Evolutionary conservation across 129 eudicot genomes (phyloP).

Genomic region (Lonicera japonica): DNA sequence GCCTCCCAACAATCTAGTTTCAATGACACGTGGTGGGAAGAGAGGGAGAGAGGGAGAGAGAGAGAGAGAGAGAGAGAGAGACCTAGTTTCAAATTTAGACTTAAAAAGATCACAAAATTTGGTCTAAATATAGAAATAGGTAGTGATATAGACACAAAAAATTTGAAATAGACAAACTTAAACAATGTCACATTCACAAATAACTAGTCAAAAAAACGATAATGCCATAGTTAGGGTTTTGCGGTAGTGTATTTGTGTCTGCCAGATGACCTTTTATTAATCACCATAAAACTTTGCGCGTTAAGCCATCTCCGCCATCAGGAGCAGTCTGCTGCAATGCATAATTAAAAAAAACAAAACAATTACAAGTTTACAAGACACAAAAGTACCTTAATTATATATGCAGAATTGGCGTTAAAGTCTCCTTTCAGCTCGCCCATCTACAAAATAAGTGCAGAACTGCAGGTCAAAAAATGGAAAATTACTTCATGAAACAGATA

Average conservation of each 20-base stretch:
- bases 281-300: background rate
- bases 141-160: no score
- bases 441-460: conserved; percentile 81
- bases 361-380: background rate
- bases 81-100: no score
- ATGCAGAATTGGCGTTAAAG: conserved; percentile 52
- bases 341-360: background rate
- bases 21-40: no score
- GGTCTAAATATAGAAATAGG: no score
- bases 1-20: no score
- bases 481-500: conserved; percentile 27
- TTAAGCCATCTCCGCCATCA: background rate
- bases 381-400: conserved; percentile 69
- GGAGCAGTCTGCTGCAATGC: background rate
- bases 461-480: conserved; percentile 53
- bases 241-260: no score
- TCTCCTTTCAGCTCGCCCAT: conserved; percentile 70
- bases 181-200: background rate
- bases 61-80: no score
- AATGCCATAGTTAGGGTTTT: no score
- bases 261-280: background rate
- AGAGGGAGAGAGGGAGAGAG: no score
- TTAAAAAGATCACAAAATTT: no score
- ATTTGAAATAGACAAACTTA: background rate
- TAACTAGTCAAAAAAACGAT: no score